phyloP scores from a whole-genome alignment of 345 rosid genomes.

The Pugionium cornutum region DNA sequence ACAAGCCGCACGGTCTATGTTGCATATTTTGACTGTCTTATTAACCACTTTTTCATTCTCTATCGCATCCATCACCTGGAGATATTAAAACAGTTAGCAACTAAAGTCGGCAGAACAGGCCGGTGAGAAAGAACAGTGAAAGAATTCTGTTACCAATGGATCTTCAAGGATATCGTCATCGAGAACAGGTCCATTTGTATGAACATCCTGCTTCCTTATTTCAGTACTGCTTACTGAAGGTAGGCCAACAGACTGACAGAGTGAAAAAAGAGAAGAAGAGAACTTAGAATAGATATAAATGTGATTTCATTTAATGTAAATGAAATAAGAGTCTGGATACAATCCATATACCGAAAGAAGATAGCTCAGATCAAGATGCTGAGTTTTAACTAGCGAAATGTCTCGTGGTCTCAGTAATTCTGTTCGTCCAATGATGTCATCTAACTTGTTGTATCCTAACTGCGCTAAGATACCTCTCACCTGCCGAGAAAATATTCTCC shows the following conservation, averaged over 20 bases:
- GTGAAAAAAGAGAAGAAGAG: conserved; percentile 4
- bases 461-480: conserved; percentile 94
- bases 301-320: conserved; percentile 11
- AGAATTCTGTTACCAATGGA: conserved; percentile 60
- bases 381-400: conserved; percentile 92
- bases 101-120: neutral
- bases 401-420: conserved; percentile 77
- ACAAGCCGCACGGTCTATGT: conserved; percentile 94
- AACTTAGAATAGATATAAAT: neutral
- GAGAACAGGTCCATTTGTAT: conserved; percentile 79
- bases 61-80: conserved; percentile 78
- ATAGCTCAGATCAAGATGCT: conserved; percentile 89
- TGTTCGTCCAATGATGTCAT: conserved; percentile 85
- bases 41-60: conserved; percentile 73
- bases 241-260: conserved; percentile 67
- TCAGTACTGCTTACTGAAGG: conserved; percentile 90
- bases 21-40: conserved; percentile 75
- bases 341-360: conserved; percentile 59
- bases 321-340: neutral
- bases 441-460: conserved; percentile 83
- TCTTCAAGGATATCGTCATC: conserved; percentile 80
- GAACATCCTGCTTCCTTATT: conserved; percentile 87
- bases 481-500: conserved; percentile 36
- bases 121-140: neutral
- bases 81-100: conserved; percentile 18